Evolutionary conservation across 1,284 basidiomycete species (phyloP), one percentile per base, ranked within the genome.

Genomic region (Leccinum subrobustum): DNA sequence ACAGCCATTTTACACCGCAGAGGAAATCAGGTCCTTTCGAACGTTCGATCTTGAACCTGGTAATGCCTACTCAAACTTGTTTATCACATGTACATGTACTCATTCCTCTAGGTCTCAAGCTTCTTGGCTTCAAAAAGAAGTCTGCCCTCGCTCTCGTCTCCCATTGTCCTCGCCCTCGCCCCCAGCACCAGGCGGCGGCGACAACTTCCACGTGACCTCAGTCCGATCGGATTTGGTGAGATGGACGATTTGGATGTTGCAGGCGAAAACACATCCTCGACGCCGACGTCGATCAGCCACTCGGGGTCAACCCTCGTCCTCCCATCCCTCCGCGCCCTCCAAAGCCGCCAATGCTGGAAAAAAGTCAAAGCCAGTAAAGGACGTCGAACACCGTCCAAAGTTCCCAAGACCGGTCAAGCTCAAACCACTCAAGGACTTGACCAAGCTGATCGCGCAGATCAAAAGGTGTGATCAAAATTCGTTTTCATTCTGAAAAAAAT

Each of bases 91-190:
- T 25, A 25, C n/a, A 64, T 39, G 4, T 31, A 12, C 27, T 55
- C 31, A 25, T 9, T n/a, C 29, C 16, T 57, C 27, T 64, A 85
- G 88, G 87, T 6, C 86, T 99, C 70, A 93, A 90, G 73, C 84
- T 99, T 5, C 84, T 99, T 23, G 96, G 96, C 3, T 99, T 98
- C 80, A 93, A 96, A 73, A 81, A 88, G 62, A 80, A 82, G n/a
- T 73, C 77, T 4, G 83, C 25, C 25, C 25, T 27, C 25, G 25
- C 25, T 27, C 25, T 27, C 25, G 25, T 27, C 25, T 27, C 25
- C 25, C 25, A 27, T 27, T 27, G 25, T 27, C 25, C 25, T 27
- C 25, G 25, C 25, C 25, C 25, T 27, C 25, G 25, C 25, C 25
- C 25, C 25, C 25, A 27, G 25, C 25, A 27, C 25, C 25, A 27